Base-by-base conservation (phyloP, 371 early-diverging fungal genomes). In the Circinella minor region DNA sequence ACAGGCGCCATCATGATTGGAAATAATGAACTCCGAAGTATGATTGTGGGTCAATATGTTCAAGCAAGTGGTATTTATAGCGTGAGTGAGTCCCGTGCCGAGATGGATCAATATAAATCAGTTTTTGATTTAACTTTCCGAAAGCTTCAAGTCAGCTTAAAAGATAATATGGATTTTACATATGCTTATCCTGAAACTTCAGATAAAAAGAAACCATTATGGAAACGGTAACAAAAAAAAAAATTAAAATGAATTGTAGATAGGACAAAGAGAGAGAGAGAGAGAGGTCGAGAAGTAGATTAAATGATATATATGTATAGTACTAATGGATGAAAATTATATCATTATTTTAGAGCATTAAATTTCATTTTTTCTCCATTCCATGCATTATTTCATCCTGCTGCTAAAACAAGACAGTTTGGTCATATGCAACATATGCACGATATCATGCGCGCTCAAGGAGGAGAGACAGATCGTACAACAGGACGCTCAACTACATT, bases 1-100 rank as follows among this genome's bases (percentile, higher is more conserved):
- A 86, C 84, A 14, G 94, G 94, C 3, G 87, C 94, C 4, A 81
- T 93, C 48, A 86, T 92, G 59, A 79, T 94, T 71, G 95, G 95
- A 6, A 93, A 93, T 72, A 84, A 88, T 14, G 90, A 92, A 67
- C 72, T 94, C 11, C 89, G 86, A 5, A 85, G 91, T 0, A 82
- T 93, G 57, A 67, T 93, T 1, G 88, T 92, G 3, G 72, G 82
- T 0, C 81, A 90, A 18, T 89, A 86, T 66, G 82, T 88, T 15
- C 86, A 86, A 39, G 86, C 91, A 0, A 84, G 74, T 55, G 92
- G 94, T 3, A 85, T 82, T 55, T 92, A 89, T 70, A 87, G 86
- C 27, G 84, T 85, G 14, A 78, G 77, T 20, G 77, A 86, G 75
- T 74, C 90, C 6, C 81, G 88, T 4, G 87, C 91, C 11, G 63